Evolutionary conservation across 768 basidiomycete species (phyloP).

Genomic region (Suillus fuscotomentosus): DNA sequence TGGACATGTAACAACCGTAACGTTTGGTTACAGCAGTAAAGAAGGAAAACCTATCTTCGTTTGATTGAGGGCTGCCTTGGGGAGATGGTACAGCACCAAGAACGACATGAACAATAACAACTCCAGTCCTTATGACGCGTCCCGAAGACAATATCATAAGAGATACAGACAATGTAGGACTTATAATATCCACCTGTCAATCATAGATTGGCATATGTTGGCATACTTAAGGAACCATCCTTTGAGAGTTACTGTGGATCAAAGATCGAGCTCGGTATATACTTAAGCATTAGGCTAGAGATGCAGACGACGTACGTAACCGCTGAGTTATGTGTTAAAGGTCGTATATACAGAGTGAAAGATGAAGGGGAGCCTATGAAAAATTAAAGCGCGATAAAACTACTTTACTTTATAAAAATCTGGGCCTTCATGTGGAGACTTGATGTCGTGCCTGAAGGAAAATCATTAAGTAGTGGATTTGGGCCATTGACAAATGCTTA

Average conservation of each 20-base stretch:
- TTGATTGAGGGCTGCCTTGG: not conserved
- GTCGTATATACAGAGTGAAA: not conserved
- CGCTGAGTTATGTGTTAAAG: not conserved
- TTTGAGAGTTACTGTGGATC: conserved; percentile 11
- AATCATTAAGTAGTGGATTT: not conserved
- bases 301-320: not conserved
- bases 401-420: not conserved
- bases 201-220: not conserved
- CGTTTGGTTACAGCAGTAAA: not conserved
- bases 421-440: not conserved
- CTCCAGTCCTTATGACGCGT: not conserved
- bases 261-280: not conserved
- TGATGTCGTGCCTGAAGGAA: not conserved
- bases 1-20: not conserved
- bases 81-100: not conserved
- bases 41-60: not conserved
- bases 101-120: not conserved
- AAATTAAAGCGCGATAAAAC: not conserved
- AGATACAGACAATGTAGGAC: not conserved
- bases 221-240: conserved; percentile 25
- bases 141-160: not conserved
- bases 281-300: not conserved
- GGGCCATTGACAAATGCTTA: not conserved
- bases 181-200: not conserved
- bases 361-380: too few relatives aligned